Base-by-base conservation (phyloP, 495 filamentous ascomycete genomes). In the Aspergillus asperescens region DNA sequence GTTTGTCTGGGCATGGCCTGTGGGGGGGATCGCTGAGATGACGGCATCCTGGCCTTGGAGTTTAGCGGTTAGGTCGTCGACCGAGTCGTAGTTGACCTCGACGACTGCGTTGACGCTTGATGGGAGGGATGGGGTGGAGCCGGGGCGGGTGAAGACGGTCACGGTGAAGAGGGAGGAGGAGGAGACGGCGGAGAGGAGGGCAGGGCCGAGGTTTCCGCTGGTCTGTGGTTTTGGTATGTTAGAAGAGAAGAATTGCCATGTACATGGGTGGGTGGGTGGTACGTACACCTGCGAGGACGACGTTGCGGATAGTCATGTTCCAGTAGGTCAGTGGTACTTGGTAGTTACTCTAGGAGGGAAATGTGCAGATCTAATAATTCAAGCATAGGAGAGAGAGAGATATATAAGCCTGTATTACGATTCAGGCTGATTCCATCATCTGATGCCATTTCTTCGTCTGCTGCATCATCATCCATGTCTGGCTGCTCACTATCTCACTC, bases 41-140 rank as follows among this genome's bases (percentile, higher is more conserved):
- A 52, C 20, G 13, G 49, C 39, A n/a, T 52, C 38, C 8, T 44
- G 38, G 19, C 49, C 45, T 58, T 58, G 52, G 53, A 39, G 29
- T 10, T 46, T 22, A 12, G 25, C 2, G 6, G 44, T n/a, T 9
- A 35, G 44, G 19, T 31, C 12, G 18, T 31, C 19, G 44, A 47
- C 15, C 3, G 44, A 47, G 19, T 19, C 10, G 10, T 47, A 47
- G 29, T 47, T 10, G 18, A 47, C 44, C 13, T 24, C 22, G 18
- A 29, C 2, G 19, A 18, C n/a, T 16, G 39, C 7, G 25, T 42
- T 24, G 22, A 42, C 23, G 39, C 13, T 13, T 7, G 39, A 2
- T 1, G 20, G 9, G 6, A 7, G 3, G 5, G 39, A 4, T 1
- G 39, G 20, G 39, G 39, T 13, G 15, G 39, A 42, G 39, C 12